A percentile compares a stretch with the other conserved stretches of the same genome.
phyloP scores from a whole-genome alignment of 176 grass and related monocot genomes.

The Raddia guianensis region DNA sequence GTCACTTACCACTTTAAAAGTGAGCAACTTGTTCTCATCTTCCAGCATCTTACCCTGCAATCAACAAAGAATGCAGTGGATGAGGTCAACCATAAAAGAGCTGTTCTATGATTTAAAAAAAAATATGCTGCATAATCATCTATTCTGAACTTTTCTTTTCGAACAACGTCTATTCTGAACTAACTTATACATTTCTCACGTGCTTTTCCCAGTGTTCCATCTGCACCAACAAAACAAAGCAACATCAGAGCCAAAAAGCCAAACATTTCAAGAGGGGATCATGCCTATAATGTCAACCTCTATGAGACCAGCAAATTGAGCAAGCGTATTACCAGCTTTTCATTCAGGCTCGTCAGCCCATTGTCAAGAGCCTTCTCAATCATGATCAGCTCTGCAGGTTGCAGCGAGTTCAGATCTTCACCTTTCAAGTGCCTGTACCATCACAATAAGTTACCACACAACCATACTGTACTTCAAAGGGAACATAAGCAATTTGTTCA shows the following conservation, averaged over 20 bases:
- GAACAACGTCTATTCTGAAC: too few species aligned
- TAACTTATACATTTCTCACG: conserved; percentile 57
- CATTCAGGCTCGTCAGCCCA: conserved; percentile 58
- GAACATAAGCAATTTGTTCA: background rate
- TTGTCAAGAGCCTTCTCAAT: conserved; percentile 86
- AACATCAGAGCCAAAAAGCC: conserved; percentile 33
- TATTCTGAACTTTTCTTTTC: conserved; percentile 15
- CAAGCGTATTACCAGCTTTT: conserved; percentile 56
- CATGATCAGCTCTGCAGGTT: conserved; percentile 81
- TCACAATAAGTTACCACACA: background rate
- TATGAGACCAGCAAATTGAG: background rate
- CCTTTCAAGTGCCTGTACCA: conserved; percentile 82
- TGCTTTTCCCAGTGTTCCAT: conserved; percentile 78
- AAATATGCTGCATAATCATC: conserved; percentile 13
- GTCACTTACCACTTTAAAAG: conserved; percentile 68
- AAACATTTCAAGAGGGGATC: conserved; percentile 11
- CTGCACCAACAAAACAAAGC: conserved; percentile 49
- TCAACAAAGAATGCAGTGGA: conserved; percentile 27
- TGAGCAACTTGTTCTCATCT: conserved; percentile 87
- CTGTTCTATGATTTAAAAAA: conserved; percentile 8
- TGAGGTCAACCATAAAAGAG: conserved; percentile 18
- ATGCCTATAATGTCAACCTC: background rate
- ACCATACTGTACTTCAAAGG: background rate
- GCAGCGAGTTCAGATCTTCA: conserved; percentile 90
- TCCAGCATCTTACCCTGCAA: conserved; percentile 75